phyloP scores from a whole-genome alignment of 306 rosid species.

The Rubus idaeus region DNA sequence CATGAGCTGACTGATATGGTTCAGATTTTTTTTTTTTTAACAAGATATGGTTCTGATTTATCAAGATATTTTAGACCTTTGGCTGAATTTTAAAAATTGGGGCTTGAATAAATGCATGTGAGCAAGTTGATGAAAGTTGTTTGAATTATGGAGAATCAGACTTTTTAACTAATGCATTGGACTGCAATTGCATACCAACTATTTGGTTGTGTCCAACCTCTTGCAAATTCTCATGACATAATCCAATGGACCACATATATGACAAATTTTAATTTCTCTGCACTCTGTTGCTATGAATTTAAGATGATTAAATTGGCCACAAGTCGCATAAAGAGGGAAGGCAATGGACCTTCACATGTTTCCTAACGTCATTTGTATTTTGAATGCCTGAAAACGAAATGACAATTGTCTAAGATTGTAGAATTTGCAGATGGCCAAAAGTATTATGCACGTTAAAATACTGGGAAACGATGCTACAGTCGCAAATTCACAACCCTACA shows the following conservation, averaged over 20 bases:
- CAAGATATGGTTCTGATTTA: too few relatives aligned
- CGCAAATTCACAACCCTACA: neutral
- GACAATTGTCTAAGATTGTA: neutral
- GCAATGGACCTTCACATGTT: slow-evolving; percentile 15
- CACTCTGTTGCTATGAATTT: neutral
- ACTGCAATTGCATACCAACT: slow-evolving; percentile 20
- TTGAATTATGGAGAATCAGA: slow-evolving; percentile 11
- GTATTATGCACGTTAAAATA: neutral
- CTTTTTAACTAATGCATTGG: slow-evolving; percentile 17
- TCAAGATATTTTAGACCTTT: too few relatives aligned
- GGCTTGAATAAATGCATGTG: slow-evolving; percentile 1
- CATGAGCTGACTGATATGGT: neutral
- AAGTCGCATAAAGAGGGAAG: slow-evolving; percentile 4
- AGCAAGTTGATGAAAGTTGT: slow-evolving; percentile 19
- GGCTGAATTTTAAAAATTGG: too few relatives aligned
- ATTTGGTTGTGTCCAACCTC: slow-evolving; percentile 12
- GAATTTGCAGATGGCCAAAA: neutral
- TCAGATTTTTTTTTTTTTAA: neutral
- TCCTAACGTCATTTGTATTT: neutral
- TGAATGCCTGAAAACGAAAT: slow-evolving; percentile 1
- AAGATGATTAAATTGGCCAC: neutral
- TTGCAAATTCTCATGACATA: slow-evolving; percentile 4
- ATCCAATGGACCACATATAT: slow-evolving; percentile 29
- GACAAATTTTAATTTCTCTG: neutral
- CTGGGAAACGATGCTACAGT: neutral